These are phyloP conservation scores for Mortierella hygrophila DNA, from an alignment of 192 early-diverging fungal species.

Conservation along the genomic window DNA sequence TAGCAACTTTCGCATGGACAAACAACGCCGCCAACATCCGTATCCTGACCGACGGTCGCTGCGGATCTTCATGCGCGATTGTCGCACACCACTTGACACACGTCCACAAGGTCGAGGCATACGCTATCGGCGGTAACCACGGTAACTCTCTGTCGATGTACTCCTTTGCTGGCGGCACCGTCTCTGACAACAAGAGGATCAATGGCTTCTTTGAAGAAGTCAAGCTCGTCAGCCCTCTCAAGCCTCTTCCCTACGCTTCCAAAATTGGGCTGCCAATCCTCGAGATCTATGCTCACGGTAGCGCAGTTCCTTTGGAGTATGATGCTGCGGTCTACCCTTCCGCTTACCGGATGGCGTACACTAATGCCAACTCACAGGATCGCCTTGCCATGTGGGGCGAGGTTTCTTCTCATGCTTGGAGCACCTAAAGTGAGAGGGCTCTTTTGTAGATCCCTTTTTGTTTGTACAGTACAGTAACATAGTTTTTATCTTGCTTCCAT, in stretches of 20 bases:
- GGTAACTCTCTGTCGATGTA: constrained; percentile 8
- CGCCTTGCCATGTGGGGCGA: constrained; percentile 13
- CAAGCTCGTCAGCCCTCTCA: not conserved
- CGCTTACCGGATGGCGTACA: constrained; percentile 1
- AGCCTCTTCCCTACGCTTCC: constrained; percentile 3
- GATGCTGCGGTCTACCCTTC: not conserved
- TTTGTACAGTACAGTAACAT: constrained; percentile 3
- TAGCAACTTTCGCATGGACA: constrained; percentile 14
- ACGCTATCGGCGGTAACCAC: constrained; percentile 16
- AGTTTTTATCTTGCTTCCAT: not conserved
- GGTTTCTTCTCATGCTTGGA: constrained; percentile 25
- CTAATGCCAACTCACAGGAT: not conserved
- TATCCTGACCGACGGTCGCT: constrained; percentile 25
- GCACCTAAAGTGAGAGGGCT: not conserved
- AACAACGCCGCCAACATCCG: constrained; percentile 27
- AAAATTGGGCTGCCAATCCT: constrained; percentile 4
- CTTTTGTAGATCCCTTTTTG: not conserved
- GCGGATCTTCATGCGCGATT: constrained; percentile 26
- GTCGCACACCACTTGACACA: not conserved
- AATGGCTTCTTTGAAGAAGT: not conserved
- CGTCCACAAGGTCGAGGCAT: constrained; percentile 16
- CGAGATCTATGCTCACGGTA: constrained; percentile 8
- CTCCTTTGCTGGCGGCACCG: constrained; percentile 33
- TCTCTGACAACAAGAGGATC: not conserved
- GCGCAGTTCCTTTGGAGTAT: constrained; percentile 15